Base-by-base conservation (phyloP, 331 rosid species). In the Pyrus hybrid region DNA sequence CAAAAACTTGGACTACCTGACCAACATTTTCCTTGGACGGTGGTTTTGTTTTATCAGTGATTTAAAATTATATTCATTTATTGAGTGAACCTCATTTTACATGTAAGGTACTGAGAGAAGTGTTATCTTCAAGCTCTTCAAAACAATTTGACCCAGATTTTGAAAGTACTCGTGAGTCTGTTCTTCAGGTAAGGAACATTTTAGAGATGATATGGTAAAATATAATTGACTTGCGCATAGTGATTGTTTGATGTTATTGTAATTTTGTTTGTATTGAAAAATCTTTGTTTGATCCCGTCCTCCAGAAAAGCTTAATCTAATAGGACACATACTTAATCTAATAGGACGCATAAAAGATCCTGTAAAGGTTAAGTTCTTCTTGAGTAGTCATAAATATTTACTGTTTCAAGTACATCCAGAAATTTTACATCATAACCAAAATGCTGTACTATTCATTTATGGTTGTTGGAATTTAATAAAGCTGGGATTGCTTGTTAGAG, bases 131-230 rank as follows among this genome's bases (percentile, higher is more conserved):
- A 2, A 88, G 84, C 70, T 77, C 93, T 74, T 67, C 87, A 29
- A 89, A 85, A 87, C 81, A 86, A 71, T 32, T 76, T 53, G 81
- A 90, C 63, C 94, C 92, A 25, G 90, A 88, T 61, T 93, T 93
- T 78, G 86, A 80, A 69, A 83, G 81, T 63, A 86, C 89, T 1
- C 98, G 96, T 30, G 98, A 93, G 85, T 83, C 89, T n/a, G 80
- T 93, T 81, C 84, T 91, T 77, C 94, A 93, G 96, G 98, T 93
- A 77, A 82, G 81, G 22, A 72, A 76, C 63, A 57, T 43, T 65
- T 67, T 76, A 76, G 63, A 75, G 45, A 61, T 47, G 28, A 28
- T 68, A 20, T 17, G 23, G 14, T 49, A 18, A 22, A 73, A 67
- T 30, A 49, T 61, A 54, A 14, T 32, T 53, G 41, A 32, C 16